Evolutionary conservation across 305 asterid species (phyloP), one percentile per base, ranked within the genome.

Genomic region (Rubia tinctorum): DNA sequence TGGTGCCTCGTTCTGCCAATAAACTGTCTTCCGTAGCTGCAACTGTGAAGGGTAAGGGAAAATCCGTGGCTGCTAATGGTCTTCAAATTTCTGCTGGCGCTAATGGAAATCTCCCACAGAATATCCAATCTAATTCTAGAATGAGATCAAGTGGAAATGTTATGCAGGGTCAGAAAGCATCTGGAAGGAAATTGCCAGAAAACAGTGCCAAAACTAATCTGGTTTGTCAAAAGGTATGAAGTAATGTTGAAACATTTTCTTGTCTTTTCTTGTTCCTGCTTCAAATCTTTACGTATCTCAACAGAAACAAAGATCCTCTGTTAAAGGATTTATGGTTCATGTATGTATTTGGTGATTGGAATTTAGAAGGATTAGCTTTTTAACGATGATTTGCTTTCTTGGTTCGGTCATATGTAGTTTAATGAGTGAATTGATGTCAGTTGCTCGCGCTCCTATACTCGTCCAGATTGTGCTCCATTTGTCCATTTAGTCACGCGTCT

Each of bases 1-100:
- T 74, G 68, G 71, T 39, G 56, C 75, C 79, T 22, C 63, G 7
- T 2, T 3, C 71, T 22, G 58, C 71, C 56, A 45, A 69, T 22
- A 17, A 23, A 9, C 40, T 13, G 7, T 60, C 8, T 22, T 22
- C 71, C 40, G 11, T 65, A 69, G 59, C 60, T 47, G 43, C 63
- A 34, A 43, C 8, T 10, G 12, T 25, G 4, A 75, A 75, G 59
- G 59, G 51, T 22, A 76, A 49, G 58, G 66, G 44, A 30, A 64
- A 65, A 59, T 61, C 39, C 8, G 20, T 18, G 45, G 43, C 64
- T 55, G 47, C 61, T 23, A 8, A 6, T 49, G 65, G 53, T 42
- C 62, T 5, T 65, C 73, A 5, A 76, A 65, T 66, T 71, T 42
- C 62, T 8, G 61, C 14, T 6, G 53, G 55, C 8, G 40, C 68